phyloP scores from a whole-genome alignment of 1,139 yeast genomes.

The Geotrichum citri-aurantii region DNA sequence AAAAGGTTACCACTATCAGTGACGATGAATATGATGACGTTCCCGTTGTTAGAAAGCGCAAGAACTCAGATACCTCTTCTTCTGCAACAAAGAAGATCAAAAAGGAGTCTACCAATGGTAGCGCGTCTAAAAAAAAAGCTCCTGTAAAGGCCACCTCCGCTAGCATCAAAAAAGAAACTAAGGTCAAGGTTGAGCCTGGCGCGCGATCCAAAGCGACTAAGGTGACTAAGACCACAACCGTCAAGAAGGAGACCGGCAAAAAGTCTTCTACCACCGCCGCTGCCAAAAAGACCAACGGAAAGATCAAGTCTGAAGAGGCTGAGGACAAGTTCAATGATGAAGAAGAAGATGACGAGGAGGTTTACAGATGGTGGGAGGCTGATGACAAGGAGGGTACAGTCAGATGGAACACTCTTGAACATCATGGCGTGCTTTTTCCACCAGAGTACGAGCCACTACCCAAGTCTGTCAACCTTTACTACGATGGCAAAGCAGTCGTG shows the following conservation, averaged over 20 bases:
- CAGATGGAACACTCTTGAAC: constrained; percentile 83
- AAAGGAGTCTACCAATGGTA: constrained; percentile 10
- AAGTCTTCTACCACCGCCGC: constrained; percentile 4
- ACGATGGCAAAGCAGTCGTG: constrained; percentile 67
- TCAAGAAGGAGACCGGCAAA: constrained; percentile 12
- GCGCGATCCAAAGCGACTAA: constrained; percentile 14
- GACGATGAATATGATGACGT: constrained; percentile 39
- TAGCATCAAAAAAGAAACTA: constrained; percentile 13
- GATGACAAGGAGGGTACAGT: constrained; percentile 66
- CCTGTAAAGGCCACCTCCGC: constrained; percentile 9
- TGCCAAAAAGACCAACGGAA: constrained; percentile 6
- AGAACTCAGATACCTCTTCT: neutral
- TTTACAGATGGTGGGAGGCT: constrained; percentile 69
- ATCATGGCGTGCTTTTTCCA: constrained; percentile 88
- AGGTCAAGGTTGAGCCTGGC: constrained; percentile 7
- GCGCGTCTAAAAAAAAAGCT: constrained; percentile 6
- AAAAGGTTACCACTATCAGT: constrained; percentile 44
- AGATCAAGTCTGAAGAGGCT: constrained; percentile 17
- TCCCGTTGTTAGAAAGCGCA: constrained; percentile 14
- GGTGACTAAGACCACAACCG: neutral
- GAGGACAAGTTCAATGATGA: constrained; percentile 28
- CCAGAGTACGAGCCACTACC: constrained; percentile 89
- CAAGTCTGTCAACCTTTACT: constrained; percentile 64
- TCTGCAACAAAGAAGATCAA: constrained; percentile 8
- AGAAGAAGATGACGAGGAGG: constrained; percentile 56